A percentile compares a stretch with the other conserved stretches of the same genome.
Conservation (phyloP, 2,329 filamentous ascomycete species). For the Rachicladosporium sp. region DNA sequence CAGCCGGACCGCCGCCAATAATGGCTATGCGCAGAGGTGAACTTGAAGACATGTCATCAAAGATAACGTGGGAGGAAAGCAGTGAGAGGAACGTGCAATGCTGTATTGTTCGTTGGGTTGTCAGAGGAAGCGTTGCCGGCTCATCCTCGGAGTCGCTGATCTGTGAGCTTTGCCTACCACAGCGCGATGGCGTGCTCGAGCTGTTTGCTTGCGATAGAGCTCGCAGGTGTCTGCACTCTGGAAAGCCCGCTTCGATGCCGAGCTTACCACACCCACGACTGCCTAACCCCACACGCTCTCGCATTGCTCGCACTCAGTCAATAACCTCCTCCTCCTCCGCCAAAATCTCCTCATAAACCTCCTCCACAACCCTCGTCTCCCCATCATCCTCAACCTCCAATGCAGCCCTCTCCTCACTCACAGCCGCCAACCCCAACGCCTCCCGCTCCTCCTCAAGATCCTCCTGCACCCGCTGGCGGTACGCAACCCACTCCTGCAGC, state of each 20-base stretch:
- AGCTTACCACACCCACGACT: no score
- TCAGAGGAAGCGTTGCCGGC: no score
- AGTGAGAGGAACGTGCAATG: no score
- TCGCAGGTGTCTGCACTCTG: no score
- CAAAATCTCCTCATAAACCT: conserved; percentile 79
- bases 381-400: conserved; percentile 39
- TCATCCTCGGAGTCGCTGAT: no score
- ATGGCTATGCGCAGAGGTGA: conserved; percentile 20
- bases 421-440: conserved; percentile 51
- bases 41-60: no score
- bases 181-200: no score
- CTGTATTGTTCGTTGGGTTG: no score
- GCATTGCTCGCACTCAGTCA: conserved; percentile 13
- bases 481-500: conserved; percentile 80
- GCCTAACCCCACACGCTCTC: not conserved
- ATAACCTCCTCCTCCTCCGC: conserved; percentile 79
- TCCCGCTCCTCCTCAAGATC: conserved; percentile 62
- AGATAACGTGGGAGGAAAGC: no score
- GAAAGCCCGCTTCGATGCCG: no score
- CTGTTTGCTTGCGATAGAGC: no score
- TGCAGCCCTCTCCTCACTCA: conserved; percentile 51
- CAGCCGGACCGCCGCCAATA: conserved; percentile 28
- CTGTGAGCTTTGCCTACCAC: no score
- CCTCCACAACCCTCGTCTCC: conserved; percentile 47
- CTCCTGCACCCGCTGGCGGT: conserved; percentile 61